Base-by-base conservation (phyloP, 208 protist genomes). In the Crithidia fasciculata region DNA sequence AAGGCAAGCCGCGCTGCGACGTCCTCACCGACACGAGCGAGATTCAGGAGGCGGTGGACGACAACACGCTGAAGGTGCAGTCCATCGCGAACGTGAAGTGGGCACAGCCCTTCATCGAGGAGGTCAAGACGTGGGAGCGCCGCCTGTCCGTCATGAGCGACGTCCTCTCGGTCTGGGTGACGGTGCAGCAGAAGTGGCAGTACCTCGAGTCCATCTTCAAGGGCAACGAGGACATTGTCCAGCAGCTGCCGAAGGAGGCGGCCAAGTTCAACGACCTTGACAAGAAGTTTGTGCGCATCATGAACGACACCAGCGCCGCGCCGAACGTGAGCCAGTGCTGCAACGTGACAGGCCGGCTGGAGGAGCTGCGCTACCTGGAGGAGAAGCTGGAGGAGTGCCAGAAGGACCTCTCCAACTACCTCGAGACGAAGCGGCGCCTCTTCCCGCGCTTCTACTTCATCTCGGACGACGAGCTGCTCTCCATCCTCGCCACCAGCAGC, bases 391-490 rank as follows among this genome's bases (percentile, higher is more conserved):
- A 99, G 76, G 89, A 97, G 75, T 99, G 98, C 84, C 98, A 99
- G 86, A 99, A 99, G 85, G 96, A 96, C 69, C 88, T 99, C 40
- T 96, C 95, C 12, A 98, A 99, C 78, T 99, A 99, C 86, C 84
- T 99, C 5, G 97, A 99, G 80, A 92, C 94, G 6, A 99, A 99
- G 91, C 92, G 99, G 40, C 91, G 91, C 53, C 87, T 98, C 15
- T 99, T 99, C 82, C 98, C 98, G n/a, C 83, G 99, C 54, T 99
- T 99, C 84, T 99, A 99, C 88, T 99, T 99, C 84, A 99, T 99
- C 69, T 99, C 98, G 8, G 98, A 99, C 81, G 98, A 99, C 80
- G 98, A 99, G 81, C 86, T 99, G 19, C 92, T 99, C 13, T 98
- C 93, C 9, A 99, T 99, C 77, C 88, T 99, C 8, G 98, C 98